Evolutionary conservation across 176 grass and related monocot species (phyloP).

Genomic region (Tillandsia fasciculata): DNA sequence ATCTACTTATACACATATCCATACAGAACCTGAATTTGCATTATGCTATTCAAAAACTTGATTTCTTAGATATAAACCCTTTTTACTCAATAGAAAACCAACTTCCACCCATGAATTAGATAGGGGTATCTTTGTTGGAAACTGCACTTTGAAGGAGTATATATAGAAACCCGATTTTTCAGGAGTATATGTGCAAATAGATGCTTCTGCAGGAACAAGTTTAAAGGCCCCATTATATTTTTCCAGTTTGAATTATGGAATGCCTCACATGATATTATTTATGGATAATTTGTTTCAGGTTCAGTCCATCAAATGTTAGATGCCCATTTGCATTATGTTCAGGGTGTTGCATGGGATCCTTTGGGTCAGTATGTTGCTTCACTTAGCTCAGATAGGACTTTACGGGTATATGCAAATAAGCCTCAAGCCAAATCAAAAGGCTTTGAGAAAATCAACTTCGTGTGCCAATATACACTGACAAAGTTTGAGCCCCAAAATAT

Average conservation of each 20-base stretch:
- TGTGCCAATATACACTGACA: slow-evolving; percentile 61
- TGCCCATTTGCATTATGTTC: slow-evolving; percentile 97
- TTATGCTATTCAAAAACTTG: no score
- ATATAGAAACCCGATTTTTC: not conserved
- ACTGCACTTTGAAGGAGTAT: no score
- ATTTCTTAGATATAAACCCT: no score
- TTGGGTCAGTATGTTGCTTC: slow-evolving; percentile 80
- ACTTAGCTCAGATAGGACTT: slow-evolving; percentile 90
- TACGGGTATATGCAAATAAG: slow-evolving; percentile 84
- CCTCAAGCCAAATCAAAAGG: slow-evolving; percentile 71
- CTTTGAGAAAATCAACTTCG: slow-evolving; percentile 61
- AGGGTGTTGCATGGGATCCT: slow-evolving; percentile 95
- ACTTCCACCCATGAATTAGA: not conserved
- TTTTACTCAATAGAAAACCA: no score
- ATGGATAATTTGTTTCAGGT: slow-evolving; percentile 28
- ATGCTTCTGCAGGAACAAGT: slow-evolving; percentile 11
- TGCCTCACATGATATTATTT: slow-evolving; percentile 14
- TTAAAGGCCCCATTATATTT: not conserved
- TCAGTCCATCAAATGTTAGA: slow-evolving; percentile 70
- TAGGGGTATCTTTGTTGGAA: not conserved
- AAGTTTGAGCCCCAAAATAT: slow-evolving; percentile 53
- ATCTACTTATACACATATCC: not conserved
- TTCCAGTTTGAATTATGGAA: not conserved
- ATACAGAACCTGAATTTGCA: no score
- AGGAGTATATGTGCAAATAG: not conserved